Evolutionary conservation across 768 basidiomycete genomes (phyloP).

Genomic region (Leccinum pellstonianum): DNA sequence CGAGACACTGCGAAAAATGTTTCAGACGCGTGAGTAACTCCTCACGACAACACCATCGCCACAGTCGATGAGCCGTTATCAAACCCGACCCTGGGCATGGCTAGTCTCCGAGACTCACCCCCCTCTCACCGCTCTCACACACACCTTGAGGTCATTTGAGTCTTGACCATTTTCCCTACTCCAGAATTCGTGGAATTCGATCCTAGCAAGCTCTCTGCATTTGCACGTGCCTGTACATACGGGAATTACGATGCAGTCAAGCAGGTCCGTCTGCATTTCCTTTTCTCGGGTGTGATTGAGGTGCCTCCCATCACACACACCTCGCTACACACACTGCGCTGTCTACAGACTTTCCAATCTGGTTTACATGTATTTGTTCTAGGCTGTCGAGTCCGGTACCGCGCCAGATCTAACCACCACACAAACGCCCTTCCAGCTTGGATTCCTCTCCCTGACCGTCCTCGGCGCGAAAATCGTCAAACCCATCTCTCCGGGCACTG

Average conservation of each 20-base stretch:
- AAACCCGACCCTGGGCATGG: neutral
- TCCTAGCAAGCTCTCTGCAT: slow-evolving; percentile 18
- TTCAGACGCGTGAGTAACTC: slow-evolving; percentile 26
- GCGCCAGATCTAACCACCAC: slow-evolving; percentile 40
- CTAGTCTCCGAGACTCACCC: neutral
- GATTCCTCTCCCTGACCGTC: slow-evolving; percentile 42
- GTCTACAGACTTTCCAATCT: neutral
- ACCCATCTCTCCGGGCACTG: slow-evolving; percentile 5
- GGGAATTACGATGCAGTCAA: slow-evolving; percentile 22
- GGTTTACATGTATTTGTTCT: neutral
- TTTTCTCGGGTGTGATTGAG: neutral
- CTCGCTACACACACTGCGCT: neutral
- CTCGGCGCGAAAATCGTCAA: slow-evolving; percentile 41
- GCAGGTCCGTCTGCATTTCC: slow-evolving; percentile 13
- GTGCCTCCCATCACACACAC: neutral
- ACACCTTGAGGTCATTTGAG: neutral
- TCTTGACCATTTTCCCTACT: neutral
- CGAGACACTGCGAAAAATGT: slow-evolving; percentile 30
- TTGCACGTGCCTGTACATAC: slow-evolving; percentile 27
- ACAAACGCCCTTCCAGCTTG: slow-evolving; percentile 43
- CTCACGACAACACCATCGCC: neutral
- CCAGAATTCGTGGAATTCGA: slow-evolving; percentile 24
- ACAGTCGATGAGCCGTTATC: neutral
- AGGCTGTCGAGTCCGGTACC: slow-evolving; percentile 27
- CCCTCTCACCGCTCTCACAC: neutral